phyloP scores from a whole-genome alignment of 495 filamentous ascomycete species.

The Evernia prunastri region DNA sequence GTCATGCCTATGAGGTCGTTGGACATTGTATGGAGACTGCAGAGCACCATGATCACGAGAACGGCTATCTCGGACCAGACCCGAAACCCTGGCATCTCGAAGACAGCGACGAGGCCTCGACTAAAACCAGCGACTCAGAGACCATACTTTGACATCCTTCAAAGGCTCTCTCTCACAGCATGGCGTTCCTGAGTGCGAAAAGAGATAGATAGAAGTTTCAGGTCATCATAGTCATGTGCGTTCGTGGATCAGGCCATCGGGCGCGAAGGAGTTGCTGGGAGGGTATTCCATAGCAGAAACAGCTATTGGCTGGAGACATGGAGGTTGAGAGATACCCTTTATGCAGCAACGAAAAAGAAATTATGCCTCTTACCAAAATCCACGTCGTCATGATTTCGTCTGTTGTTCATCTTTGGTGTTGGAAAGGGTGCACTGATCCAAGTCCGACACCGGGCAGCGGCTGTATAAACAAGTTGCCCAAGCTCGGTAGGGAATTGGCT shows the following conservation, averaged over 20 bases:
- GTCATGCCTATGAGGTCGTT: not conserved
- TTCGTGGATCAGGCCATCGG: not conserved
- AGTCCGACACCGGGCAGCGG: not conserved
- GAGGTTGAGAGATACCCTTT: not conserved
- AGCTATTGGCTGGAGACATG: not conserved
- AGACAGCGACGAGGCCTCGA: not conserved
- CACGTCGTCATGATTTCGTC: not conserved
- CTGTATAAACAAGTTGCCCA: not conserved
- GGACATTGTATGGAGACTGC: not conserved
- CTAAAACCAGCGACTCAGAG: conserved; percentile 6
- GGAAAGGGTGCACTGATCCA: not conserved
- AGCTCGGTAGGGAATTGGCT: not conserved
- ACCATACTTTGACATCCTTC: conserved; percentile 5
- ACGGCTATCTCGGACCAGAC: not conserved
- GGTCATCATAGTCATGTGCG: not conserved
- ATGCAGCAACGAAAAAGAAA: not conserved
- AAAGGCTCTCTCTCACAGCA: not conserved
- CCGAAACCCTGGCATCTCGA: not conserved
- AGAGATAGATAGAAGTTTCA: not conserved
- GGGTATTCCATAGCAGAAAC: not conserved
- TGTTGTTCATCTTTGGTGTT: not conserved
- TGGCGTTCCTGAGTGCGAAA: conserved; percentile 3
- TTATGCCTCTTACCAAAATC: not conserved
- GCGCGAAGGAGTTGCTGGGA: not conserved
- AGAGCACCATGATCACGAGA: not conserved